Evolutionary conservation across 495 filamentous ascomycete genomes (phyloP).

Genomic region (Aspergillus bridgeri): DNA sequence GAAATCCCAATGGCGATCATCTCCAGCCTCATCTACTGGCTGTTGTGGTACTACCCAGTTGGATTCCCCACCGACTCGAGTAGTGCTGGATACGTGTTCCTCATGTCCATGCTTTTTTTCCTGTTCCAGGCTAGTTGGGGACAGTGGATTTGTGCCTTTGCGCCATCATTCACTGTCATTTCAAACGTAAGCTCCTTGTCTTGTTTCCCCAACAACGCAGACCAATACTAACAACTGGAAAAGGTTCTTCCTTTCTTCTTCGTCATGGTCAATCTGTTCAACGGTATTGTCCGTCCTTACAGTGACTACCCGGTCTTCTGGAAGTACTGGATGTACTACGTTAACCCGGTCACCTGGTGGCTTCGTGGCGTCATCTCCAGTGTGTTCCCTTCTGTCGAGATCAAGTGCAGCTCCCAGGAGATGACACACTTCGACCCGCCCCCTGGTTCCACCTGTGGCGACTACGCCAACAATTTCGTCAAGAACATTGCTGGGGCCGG

Average conservation of each 20-base stretch:
- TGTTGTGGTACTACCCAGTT: constrained; percentile 76
- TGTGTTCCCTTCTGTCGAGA: constrained; percentile 50
- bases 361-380: constrained; percentile 69
- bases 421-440: constrained; percentile 65
- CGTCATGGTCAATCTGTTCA: constrained; percentile 71
- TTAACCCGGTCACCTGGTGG: constrained; percentile 69
- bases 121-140: constrained; percentile 76
- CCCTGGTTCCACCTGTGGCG: constrained; percentile 55
- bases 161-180: constrained; percentile 77
- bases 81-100: constrained; percentile 74
- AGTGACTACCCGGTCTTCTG: constrained; percentile 63
- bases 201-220: constrained; percentile 40
- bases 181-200: constrained; percentile 62
- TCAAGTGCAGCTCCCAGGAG: constrained; percentile 58
- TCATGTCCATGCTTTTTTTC: constrained; percentile 81
- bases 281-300: constrained; percentile 68
- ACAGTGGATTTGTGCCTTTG: constrained; percentile 81
- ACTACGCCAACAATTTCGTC: constrained; percentile 59
- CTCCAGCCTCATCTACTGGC: constrained; percentile 63
- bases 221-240: constrained; percentile 6
- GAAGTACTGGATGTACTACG: constrained; percentile 76
- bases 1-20: constrained; percentile 74
- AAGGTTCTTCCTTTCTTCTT: constrained; percentile 70
- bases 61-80: constrained; percentile 63
- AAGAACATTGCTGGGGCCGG: constrained; percentile 42